A percentile compares a stretch with the other conserved stretches of the same genome.
Evolutionary conservation across 345 rosid genomes (phyloP).

Genomic region (Camelina laxa): DNA sequence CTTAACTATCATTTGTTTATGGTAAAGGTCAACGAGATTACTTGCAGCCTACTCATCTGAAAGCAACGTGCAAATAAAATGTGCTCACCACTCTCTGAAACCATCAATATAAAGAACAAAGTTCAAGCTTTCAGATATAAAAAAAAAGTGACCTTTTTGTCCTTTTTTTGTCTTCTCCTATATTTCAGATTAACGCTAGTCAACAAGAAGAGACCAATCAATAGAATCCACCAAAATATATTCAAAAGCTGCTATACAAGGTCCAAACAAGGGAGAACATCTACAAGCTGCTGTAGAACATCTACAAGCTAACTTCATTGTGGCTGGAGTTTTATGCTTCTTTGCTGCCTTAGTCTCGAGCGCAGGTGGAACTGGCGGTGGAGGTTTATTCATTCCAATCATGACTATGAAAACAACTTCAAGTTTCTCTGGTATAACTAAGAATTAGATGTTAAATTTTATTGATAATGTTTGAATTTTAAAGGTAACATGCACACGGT

Average conservation of each 20-base stretch:
- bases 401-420: slow-evolving; percentile 73
- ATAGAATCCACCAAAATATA: slow-evolving; percentile 5
- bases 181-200: slow-evolving; percentile 4
- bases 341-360: slow-evolving; percentile 72
- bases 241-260: slow-evolving; percentile 28
- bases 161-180: slow-evolving; percentile 24
- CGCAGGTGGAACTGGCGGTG: slow-evolving; percentile 90
- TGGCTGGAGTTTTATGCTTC: slow-evolving; percentile 67
- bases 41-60: slow-evolving; percentile 26
- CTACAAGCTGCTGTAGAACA: slow-evolving; percentile 38
- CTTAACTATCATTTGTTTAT: slow-evolving; percentile 24
- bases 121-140: slow-evolving; percentile 18
- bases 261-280: slow-evolving; percentile 48
- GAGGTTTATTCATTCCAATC: slow-evolving; percentile 80
- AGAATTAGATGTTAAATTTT: not conserved
- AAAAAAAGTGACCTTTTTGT: slow-evolving; percentile 32
- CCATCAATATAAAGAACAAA: slow-evolving; percentile 34
- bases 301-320: slow-evolving; percentile 46
- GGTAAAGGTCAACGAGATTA: slow-evolving; percentile 40
- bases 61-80: slow-evolving; percentile 41
- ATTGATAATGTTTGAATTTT: not conserved
- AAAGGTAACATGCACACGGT: not conserved
- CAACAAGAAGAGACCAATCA: slow-evolving; percentile 27
- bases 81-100: slow-evolving; percentile 42
- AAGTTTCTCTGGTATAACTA: slow-evolving; percentile 54